Evolutionary conservation across 345 rosid genomes (phyloP).

Genomic region (Brassica cretica): DNA sequence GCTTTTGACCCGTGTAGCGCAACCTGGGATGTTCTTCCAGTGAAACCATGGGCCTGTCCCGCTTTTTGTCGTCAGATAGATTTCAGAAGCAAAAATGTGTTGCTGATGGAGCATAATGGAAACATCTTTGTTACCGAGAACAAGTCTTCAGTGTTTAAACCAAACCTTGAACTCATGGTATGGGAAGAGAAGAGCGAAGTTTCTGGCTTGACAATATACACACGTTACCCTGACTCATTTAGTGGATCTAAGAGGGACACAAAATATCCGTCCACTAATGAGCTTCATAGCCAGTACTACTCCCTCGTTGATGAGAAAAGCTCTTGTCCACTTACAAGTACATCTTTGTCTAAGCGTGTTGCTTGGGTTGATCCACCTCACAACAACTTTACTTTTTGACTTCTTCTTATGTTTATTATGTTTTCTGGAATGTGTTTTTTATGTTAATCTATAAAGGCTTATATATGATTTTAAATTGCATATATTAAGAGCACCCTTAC

Average conservation of each 20-base stretch:
- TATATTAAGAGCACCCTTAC: no score
- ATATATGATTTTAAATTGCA: no score
- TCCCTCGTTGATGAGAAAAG: background rate
- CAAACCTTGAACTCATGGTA: background rate
- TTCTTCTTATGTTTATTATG: background rate
- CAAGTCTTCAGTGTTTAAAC: background rate
- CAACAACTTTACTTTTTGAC: background rate
- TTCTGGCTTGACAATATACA: constrained; percentile 8
- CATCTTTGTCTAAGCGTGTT: background rate
- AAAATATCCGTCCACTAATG: background rate
- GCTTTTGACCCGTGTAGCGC: constrained; percentile 3
- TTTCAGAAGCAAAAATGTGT: background rate
- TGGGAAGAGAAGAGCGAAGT: constrained; percentile 10
- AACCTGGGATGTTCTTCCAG: background rate
- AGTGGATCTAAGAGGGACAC: background rate
- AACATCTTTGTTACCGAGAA: background rate
- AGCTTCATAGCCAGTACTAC: background rate
- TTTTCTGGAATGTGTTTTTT: no score
- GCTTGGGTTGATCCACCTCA: constrained; percentile 5
- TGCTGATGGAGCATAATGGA: constrained; percentile 8
- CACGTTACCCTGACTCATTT: background rate
- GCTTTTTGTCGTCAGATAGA: background rate
- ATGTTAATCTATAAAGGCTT: no score
- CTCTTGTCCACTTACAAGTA: background rate
- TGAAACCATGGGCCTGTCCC: background rate